Evolutionary conservation across 2,329 filamentous ascomycete genomes (phyloP).

Genomic region (Pseudocercospora musae): DNA sequence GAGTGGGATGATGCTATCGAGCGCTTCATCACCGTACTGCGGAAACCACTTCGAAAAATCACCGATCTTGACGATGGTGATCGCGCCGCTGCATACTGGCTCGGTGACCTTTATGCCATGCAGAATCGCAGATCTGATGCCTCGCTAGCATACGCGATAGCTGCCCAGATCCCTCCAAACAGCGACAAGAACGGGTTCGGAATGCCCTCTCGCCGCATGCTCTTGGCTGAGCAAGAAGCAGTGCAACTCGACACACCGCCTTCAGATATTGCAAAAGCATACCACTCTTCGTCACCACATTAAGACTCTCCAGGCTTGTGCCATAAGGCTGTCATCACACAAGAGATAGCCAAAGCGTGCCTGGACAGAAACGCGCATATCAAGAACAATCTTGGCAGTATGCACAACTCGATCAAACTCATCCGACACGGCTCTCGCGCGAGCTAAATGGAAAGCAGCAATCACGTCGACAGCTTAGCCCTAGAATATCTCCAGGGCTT

Average conservation of each 20-base stretch:
- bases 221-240: constrained; percentile 5
- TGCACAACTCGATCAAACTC: not conserved
- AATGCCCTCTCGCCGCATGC: not conserved
- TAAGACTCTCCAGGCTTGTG: not conserved
- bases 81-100: constrained; percentile 28
- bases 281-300: not conserved
- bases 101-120: constrained; percentile 26
- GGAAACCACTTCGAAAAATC: constrained; percentile 15
- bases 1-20: constrained; percentile 20
- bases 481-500: not conserved
- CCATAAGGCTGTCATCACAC: not conserved
- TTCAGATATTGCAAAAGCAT: not conserved
- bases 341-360: not conserved
- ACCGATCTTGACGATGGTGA: constrained; percentile 24
- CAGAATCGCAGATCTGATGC: constrained; percentile 25
- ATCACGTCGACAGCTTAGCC: not conserved
- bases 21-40: constrained; percentile 21
- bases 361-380: not conserved
- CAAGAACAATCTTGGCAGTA: not conserved
- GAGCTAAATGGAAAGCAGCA: constrained; percentile 5
- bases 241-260: constrained; percentile 2
- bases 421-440: constrained; percentile 1
- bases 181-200: not conserved
- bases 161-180: constrained; percentile 4
- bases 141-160: constrained; percentile 25